These are phyloP conservation scores for Ogataea paraovalis DNA, from an alignment of 805 yeast genomes.

Conservation along the genomic window DNA sequence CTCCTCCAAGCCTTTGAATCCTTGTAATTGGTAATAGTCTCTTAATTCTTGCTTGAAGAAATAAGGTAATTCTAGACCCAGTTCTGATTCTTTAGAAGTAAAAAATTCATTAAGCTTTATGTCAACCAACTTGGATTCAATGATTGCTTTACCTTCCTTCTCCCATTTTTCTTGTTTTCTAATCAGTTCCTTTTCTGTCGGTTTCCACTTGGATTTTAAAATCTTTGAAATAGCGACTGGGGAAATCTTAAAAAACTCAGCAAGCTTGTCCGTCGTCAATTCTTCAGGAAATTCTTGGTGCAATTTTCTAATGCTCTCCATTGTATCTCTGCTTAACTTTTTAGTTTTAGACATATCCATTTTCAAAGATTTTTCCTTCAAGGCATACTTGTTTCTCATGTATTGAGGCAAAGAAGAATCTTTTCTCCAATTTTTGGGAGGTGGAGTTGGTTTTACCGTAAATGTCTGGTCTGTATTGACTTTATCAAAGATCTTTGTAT, in stretches of 20 bases:
- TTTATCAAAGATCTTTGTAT: conserved; percentile 13
- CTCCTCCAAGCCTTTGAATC: conserved; percentile 19
- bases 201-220: conserved; percentile 71
- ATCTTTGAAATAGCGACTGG: conserved; percentile 84
- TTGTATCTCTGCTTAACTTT: conserved; percentile 62
- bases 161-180: conserved; percentile 49
- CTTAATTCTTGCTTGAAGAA: conserved; percentile 25
- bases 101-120: conserved; percentile 26
- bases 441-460: conserved; percentile 20
- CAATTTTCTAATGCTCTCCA: conserved; percentile 57
- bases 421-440: conserved; percentile 46
- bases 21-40: conserved; percentile 21
- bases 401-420: conserved; percentile 52
- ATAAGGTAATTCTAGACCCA: conserved; percentile 28
- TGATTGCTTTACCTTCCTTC: conserved; percentile 38
- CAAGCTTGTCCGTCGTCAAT: conserved; percentile 53
- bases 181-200: conserved; percentile 51
- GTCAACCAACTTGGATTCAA: conserved; percentile 21
- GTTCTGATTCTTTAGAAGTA: conserved; percentile 24
- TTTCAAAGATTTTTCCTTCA: conserved; percentile 56
- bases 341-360: conserved; percentile 64
- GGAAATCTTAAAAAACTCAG: conserved; percentile 62
- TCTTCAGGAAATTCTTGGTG: conserved; percentile 55
- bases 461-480: conserved; percentile 11
- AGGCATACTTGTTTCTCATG: conserved; percentile 63